Percentiles rank a stretch among this genome's conserved stretches.
Evolutionary conservation across 202 grass and related monocot genomes (phyloP).

Genomic region (Brachypodium distachyon): DNA sequence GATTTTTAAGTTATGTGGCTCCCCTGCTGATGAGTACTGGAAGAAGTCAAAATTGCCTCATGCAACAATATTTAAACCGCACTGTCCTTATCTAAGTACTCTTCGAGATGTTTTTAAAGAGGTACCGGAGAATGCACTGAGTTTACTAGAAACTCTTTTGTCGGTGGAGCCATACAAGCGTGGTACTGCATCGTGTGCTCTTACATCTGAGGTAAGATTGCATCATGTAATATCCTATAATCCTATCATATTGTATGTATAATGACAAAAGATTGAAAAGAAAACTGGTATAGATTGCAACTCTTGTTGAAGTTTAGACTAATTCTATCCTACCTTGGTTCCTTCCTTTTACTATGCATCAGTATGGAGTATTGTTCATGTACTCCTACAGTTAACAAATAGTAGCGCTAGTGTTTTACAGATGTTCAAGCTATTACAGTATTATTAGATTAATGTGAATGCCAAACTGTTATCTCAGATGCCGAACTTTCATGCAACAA

Average conservation of each 20-base stretch:
- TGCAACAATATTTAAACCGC: conserved; percentile 84
- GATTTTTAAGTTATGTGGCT: conserved; percentile 97
- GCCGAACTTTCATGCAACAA: neutral
- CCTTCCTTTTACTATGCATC: neutral
- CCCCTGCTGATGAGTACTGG: conserved; percentile 87
- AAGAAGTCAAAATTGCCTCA: conserved; percentile 87
- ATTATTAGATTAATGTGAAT: neutral
- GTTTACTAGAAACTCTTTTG: conserved; percentile 75
- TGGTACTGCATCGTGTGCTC: conserved; percentile 56
- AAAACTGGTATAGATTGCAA: neutral
- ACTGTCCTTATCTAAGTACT: conserved; percentile 62
- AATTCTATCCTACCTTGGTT: neutral
- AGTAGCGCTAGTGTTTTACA: neutral
- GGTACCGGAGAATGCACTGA: conserved; percentile 56
- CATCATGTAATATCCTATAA: neutral
- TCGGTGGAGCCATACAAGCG: conserved; percentile 87
- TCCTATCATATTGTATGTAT: neutral
- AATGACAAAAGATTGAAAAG: neutral
- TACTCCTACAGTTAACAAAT: neutral
- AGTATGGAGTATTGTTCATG: neutral
- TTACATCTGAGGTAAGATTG: conserved; percentile 60
- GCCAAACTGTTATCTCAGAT: neutral
- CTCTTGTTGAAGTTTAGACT: neutral
- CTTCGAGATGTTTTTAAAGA: conserved; percentile 51
- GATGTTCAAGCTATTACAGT: neutral